Evolutionary conservation across 192 early-diverging fungal genomes (phyloP).

Genomic region (Piromyces finnis): DNA sequence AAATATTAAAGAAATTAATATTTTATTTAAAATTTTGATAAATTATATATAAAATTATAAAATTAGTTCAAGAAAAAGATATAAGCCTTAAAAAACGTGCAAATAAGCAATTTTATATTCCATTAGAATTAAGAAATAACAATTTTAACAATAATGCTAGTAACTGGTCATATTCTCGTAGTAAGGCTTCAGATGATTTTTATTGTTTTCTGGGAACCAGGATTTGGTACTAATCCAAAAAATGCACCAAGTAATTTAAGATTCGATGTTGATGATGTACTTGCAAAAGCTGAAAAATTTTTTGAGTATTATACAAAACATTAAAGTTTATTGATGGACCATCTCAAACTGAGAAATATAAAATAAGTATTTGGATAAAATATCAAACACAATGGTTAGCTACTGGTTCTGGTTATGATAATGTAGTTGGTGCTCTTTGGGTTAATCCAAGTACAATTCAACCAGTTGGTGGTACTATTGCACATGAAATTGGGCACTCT

Average conservation of each 20-base stretch:
- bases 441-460: not conserved
- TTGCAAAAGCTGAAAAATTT: not conserved
- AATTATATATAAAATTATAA: no score
- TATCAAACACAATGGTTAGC: not conserved
- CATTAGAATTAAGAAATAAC: not conserved
- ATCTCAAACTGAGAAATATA: not conserved
- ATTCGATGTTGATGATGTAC: not conserved
- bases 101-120: not conserved
- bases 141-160: not conserved
- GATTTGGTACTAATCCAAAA: not conserved
- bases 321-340: not conserved
- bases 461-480: not conserved
- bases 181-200: not conserved
- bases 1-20: no score
- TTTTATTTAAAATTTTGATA: no score
- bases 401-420: not conserved
- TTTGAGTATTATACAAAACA: not conserved
- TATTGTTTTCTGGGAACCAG: not conserved
- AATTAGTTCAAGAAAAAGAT: not conserved
- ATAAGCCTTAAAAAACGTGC: not conserved
- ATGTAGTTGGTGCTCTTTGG: not conserved
- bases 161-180: not conserved
- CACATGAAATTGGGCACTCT: not conserved
- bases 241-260: not conserved
- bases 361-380: not conserved